phyloP scores from a whole-genome alignment of 805 yeast species.

The Tetrapisispora nanseiensis region DNA sequence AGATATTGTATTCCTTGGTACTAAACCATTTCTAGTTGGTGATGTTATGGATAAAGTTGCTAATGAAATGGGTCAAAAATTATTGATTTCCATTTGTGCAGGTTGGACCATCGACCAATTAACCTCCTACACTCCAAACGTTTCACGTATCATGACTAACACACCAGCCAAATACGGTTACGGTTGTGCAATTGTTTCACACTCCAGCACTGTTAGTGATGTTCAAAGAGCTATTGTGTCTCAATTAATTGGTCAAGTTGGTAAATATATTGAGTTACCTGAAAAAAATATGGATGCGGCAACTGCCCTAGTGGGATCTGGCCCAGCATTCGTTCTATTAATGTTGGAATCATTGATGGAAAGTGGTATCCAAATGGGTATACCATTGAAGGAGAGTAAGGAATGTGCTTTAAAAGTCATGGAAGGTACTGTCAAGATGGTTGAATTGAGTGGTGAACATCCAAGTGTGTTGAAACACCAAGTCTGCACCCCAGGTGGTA shows the following conservation, averaged over 20 bases:
- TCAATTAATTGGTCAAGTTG: constrained; percentile 50
- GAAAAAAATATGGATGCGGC: constrained; percentile 96
- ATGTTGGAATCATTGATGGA: constrained; percentile 89
- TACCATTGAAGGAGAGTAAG: constrained; percentile 73
- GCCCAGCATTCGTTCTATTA: constrained; percentile 86
- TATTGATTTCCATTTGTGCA: constrained; percentile 77
- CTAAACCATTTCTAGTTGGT: constrained; percentile 77
- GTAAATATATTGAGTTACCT: constrained; percentile 52
- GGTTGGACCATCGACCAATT: constrained; percentile 82
- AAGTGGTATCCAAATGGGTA: constrained; percentile 90
- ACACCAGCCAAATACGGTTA: constrained; percentile 90
- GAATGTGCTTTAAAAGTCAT: constrained; percentile 87
- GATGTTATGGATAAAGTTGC: constrained; percentile 45
- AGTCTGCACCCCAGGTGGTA: constrained; percentile 96
- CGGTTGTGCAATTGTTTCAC: constrained; percentile 90
- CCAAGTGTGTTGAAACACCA: constrained; percentile 82
- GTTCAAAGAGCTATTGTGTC: constrained; percentile 30
- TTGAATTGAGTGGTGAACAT: constrained; percentile 66
- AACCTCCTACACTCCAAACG: constrained; percentile 37
- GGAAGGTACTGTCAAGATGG: constrained; percentile 92
- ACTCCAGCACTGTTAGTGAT: constrained; percentile 42
- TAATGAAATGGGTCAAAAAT: constrained; percentile 38
- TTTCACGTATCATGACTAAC: constrained; percentile 95
- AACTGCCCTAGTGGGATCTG: constrained; percentile 90
- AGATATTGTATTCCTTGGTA: constrained; percentile 68